Evolutionary conservation across 495 filamentous ascomycete species (phyloP), one percentile per base, ranked within the genome.

Genomic region (Penicillium chermesinum): DNA sequence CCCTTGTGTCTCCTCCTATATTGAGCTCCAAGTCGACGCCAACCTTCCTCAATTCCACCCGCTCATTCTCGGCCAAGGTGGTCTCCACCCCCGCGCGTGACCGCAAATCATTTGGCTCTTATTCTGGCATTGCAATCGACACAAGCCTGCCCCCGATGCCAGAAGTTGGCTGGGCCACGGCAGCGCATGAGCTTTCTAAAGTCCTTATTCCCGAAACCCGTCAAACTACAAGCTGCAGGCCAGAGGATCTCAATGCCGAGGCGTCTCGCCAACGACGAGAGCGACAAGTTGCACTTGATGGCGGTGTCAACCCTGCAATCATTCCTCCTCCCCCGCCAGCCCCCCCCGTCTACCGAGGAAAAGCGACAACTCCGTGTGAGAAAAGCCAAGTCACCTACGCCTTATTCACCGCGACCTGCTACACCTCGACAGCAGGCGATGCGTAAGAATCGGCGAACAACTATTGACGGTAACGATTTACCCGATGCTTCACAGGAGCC

Each of bases 161-260:
- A 5, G 83, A 89, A 19, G 84, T 96, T 0, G 73, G 82, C 34
- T 97, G 94, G 93, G 82, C 85, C 1, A 80, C 83, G 34, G 89
- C 89, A 12, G 75, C 89, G 0, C 76, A 83, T 56, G 91, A 95
- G 58, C 63, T 96, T 13, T 87, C 81, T 55, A 91, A 88, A 60
- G 64, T 90, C 3, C 78, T 97, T 19, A 86, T 96, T 40, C 93
- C 93, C 1, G 69, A 66, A 8, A 70, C 81, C 52, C 75, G 88
- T 8, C 79, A 87, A 62, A 88, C 83, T 0, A 73, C 64, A 18
- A 95, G 88, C 65, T 88, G 75, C 58, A 83, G 70, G n/a, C 73
- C 77, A 5, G 83, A 91, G 55, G 89, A 95, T 15, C 72, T 95
- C 21, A 80, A 82, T 51, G 78, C 78, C 2, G 79, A 84, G 62